Evolutionary conservation across 257 asterid species (phyloP).

Genomic region (Rubia yunnanensis): DNA sequence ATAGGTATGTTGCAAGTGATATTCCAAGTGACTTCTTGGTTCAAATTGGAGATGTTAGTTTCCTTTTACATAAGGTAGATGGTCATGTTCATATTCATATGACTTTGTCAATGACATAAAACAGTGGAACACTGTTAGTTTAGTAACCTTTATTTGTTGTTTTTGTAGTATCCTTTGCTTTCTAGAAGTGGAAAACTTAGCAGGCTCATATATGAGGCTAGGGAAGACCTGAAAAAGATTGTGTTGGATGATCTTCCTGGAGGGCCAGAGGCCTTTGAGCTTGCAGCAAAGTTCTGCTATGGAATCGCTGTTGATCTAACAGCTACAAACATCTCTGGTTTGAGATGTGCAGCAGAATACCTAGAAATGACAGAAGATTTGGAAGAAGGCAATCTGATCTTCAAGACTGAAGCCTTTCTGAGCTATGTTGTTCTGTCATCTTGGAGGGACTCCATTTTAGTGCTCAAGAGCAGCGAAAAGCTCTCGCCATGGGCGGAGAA

Average conservation of each 20-base stretch:
- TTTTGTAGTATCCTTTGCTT: slow-evolving; percentile 66
- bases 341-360: slow-evolving; percentile 89
- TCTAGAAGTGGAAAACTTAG: slow-evolving; percentile 85
- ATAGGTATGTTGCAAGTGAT: slow-evolving; percentile 83
- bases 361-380: slow-evolving; percentile 95
- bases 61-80: slow-evolving; percentile 87
- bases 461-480: slow-evolving; percentile 66
- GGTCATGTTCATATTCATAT: neutral
- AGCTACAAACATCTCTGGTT: slow-evolving; percentile 77
- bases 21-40: slow-evolving; percentile 82
- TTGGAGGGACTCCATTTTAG: slow-evolving; percentile 87
- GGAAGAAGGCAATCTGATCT: slow-evolving; percentile 90
- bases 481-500: slow-evolving; percentile 95
- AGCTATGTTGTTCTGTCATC: slow-evolving; percentile 95
- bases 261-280: slow-evolving; percentile 76
- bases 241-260: slow-evolving; percentile 76
- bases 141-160: slow-evolving; percentile 1
- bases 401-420: slow-evolving; percentile 92
- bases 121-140: neutral
- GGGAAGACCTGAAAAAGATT: slow-evolving; percentile 48
- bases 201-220: slow-evolving; percentile 62
- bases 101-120: neutral
- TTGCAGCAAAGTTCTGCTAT: slow-evolving; percentile 92
- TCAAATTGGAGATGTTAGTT: slow-evolving; percentile 68
- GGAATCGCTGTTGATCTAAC: slow-evolving; percentile 82